Conservation (phyloP, 148 eudicot species). For the Rheum nobile region DNA sequence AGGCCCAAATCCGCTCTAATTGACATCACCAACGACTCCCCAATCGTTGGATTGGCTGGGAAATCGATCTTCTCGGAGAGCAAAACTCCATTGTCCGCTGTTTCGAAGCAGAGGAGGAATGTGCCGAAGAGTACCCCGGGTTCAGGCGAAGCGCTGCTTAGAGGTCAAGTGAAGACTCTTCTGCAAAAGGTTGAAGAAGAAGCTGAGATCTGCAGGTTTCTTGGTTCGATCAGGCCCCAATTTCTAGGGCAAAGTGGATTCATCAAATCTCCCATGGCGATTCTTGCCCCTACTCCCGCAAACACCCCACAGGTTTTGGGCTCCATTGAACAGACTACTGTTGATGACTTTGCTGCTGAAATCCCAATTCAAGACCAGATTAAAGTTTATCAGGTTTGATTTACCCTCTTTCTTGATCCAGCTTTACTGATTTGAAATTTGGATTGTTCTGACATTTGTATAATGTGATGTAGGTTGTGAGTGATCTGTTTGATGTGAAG, state of each 20-base stretch:
- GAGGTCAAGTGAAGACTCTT: constrained; percentile 73
- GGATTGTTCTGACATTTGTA: too few species aligned
- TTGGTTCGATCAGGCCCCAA: constrained; percentile 5
- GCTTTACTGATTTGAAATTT: background rate
- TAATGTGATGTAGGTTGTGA: constrained; percentile 1
- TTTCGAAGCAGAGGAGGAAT: constrained; percentile 31
- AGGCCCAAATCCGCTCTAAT: constrained; percentile 33
- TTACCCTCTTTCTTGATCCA: background rate
- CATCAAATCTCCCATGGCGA: constrained; percentile 33
- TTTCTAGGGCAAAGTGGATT: constrained; percentile 25
- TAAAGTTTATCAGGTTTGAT: constrained; percentile 40
- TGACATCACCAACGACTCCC: constrained; percentile 91
- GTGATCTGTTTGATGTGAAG: constrained; percentile 19
- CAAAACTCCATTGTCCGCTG: constrained; percentile 47
- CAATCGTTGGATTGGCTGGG: constrained; percentile 67
- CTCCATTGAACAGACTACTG: constrained; percentile 7
- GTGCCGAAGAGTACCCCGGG: constrained; percentile 53
- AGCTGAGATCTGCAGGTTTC: constrained; percentile 43
- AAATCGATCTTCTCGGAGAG: constrained; percentile 21
- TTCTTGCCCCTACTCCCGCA: constrained; percentile 80
- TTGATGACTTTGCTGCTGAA: constrained; percentile 20
- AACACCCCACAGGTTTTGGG: constrained; percentile 54
- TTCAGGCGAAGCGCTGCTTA: constrained; percentile 76
- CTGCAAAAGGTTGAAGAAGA: constrained; percentile 87
- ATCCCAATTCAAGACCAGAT: constrained; percentile 42